Percentiles rank a stretch among this genome's conserved stretches.
Conservation (phyloP, 1,284 basidiomycete species). For the Ceratobasidium sp. region DNA sequence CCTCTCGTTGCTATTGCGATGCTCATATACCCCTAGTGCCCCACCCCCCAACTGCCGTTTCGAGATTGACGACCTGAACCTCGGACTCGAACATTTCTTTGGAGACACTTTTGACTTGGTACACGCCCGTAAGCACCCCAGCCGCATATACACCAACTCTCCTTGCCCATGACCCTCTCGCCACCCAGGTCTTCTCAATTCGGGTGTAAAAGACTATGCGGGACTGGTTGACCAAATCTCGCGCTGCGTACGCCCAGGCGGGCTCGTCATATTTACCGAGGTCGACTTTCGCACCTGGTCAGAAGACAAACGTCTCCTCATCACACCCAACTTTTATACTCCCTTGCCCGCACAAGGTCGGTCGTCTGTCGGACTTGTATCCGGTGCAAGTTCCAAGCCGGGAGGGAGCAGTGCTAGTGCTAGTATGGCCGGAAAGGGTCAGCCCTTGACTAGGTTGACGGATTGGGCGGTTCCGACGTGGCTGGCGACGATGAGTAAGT, state of each 20-base stretch:
- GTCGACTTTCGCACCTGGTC: constrained; percentile 74
- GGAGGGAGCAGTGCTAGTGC: background rate
- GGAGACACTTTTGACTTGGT: constrained; percentile 74
- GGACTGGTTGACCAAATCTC: constrained; percentile 73
- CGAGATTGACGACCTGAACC: constrained; percentile 83
- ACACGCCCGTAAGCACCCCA: constrained; percentile 69
- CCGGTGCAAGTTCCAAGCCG: background rate
- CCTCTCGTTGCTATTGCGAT: background rate
- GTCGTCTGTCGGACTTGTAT: background rate
- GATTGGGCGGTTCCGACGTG: constrained; percentile 27
- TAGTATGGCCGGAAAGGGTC: background rate
- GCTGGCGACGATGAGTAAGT: constrained; percentile 30
- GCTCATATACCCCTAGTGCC: constrained; percentile 40
- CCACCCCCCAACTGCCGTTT: constrained; percentile 54
- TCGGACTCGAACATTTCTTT: constrained; percentile 81
- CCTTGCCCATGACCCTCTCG: constrained; percentile 52
- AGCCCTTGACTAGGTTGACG: background rate
- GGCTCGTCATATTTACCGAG: constrained; percentile 72
- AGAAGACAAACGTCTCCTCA: constrained; percentile 60
- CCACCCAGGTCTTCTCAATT: constrained; percentile 31
- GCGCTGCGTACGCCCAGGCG: constrained; percentile 72
- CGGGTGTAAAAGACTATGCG: constrained; percentile 73
- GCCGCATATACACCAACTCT: constrained; percentile 66
- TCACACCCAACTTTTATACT: constrained; percentile 49
- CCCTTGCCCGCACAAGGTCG: constrained; percentile 1